These are phyloP conservation scores for Jacaranda mimosifolia DNA, from an alignment of 257 asterid genomes.

Conservation along the genomic window DNA sequence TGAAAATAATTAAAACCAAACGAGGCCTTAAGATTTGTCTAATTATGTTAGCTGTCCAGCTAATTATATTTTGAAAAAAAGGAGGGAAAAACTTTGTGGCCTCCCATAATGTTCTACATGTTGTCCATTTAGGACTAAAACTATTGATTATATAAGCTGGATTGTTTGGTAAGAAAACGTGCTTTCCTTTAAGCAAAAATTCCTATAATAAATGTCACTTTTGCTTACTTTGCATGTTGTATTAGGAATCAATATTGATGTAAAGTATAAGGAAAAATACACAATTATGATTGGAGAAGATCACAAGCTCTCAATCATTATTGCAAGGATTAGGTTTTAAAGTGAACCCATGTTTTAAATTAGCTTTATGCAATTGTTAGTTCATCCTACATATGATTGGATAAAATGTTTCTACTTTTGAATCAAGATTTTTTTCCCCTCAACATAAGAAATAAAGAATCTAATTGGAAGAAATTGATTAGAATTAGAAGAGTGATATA, in stretches of 20 bases:
- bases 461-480: too few species aligned
- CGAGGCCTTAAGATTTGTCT: slow-evolving; percentile 38
- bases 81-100: slow-evolving; percentile 41
- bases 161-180: slow-evolving; percentile 42
- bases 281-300: slow-evolving; percentile 7
- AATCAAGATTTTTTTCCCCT: too few species aligned
- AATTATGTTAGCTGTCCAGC: slow-evolving; percentile 36
- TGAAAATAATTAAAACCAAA: too few species aligned
- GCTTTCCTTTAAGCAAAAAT: slow-evolving; percentile 24
- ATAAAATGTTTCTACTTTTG: not conserved
- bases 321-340: not conserved
- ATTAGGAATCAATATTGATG: slow-evolving; percentile 1
- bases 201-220: slow-evolving; percentile 18
- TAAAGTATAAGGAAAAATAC: slow-evolving; percentile 6
- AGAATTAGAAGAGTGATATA: too few species aligned
- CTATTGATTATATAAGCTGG: slow-evolving; percentile 14
- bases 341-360: slow-evolving; percentile 5
- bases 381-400: not conserved
- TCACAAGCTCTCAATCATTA: slow-evolving; percentile 30
- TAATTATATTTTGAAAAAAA: slow-evolving; percentile 22
- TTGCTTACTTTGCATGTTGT: slow-evolving; percentile 23
- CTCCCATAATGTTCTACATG: slow-evolving; percentile 44
- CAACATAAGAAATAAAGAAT: too few species aligned
- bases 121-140: slow-evolving; percentile 30
- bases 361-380: slow-evolving; percentile 2